Percentiles rank a stretch among this genome's conserved stretches.
Conservation (phyloP, 306 rosid genomes). For the Trichosanthes truncata region DNA sequence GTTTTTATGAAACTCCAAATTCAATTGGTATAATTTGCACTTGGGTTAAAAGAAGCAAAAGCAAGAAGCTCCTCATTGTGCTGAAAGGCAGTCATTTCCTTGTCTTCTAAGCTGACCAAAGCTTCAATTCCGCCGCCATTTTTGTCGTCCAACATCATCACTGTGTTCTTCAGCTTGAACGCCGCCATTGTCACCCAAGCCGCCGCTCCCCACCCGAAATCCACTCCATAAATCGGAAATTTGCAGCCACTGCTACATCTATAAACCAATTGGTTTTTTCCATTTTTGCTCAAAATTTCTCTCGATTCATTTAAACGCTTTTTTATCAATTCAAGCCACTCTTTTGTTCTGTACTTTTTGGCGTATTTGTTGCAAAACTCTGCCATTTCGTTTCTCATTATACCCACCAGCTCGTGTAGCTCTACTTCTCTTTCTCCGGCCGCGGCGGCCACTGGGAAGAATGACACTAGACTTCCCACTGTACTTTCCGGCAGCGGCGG, state of each 20-base stretch:
- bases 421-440: conserved; percentile 1
- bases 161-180: neutral
- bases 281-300: neutral
- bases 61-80: conserved; percentile 4
- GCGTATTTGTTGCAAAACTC: conserved; percentile 5
- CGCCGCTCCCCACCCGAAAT: conserved; percentile 29
- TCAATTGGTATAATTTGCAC: neutral
- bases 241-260: conserved; percentile 20
- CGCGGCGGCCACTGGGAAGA: neutral
- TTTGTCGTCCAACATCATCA: conserved; percentile 12
- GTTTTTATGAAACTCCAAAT: too few relatives aligned
- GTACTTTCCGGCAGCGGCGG: conserved; percentile 21
- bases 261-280: neutral
- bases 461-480: conserved; percentile 20
- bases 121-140: conserved; percentile 24
- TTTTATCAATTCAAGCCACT: neutral
- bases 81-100: conserved; percentile 11
- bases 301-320: neutral
- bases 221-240: conserved; percentile 22
- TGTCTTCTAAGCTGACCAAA: conserved; percentile 9
- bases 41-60: conserved; percentile 16
- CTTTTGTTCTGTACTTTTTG: neutral
- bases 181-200: conserved; percentile 11
- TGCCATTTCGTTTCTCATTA: conserved; percentile 16
- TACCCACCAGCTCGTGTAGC: conserved; percentile 7